Base-by-base conservation (phyloP, 441 rosid species). In the Croton laevigatus region DNA sequence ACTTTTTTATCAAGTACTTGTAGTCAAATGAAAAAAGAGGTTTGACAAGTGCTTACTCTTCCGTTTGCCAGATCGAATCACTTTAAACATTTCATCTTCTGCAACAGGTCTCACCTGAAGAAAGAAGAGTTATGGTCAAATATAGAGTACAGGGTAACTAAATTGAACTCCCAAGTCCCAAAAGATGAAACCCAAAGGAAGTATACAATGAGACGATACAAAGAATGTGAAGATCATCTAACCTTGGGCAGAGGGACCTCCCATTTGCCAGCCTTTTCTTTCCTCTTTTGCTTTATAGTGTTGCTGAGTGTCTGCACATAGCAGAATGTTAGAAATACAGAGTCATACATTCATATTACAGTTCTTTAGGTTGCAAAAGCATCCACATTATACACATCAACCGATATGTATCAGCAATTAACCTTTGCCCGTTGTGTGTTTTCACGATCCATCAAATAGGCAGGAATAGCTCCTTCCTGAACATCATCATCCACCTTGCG, bases 201-300 rank as follows among this genome's bases (percentile, higher is more conserved):
- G 58, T 16, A 8, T 44, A 59, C 2, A 42, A 49, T 27, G 3
- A 40, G 51, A 61, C 6, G 64, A 37, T 23, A 63, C 53, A 55
- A 23, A 68, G 55, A 59, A 65, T 17, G 51, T 14, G n/a, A 42
- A 40, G 20, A 32, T 49, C 70, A 69, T 59, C 67, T 58, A 73
- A 87, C 98, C 97, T 95, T 95, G 17, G 91, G 93, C 0, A 95
- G 76, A 76, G 99, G 97, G 16, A 95, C 99, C 65, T 95, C 98
- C 98, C 98, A 95, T 72, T 93, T 93, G 46, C 98, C 98, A 72
- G 96, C 97, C 87, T 80, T 95, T 79, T 93, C 97, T 83, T 93
- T 95, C 71, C 98, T 88, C 89, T 95, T 95, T 81, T 91, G 98
- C 75, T 95, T 95, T 51, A 95, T 82, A 19, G 95, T 87, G 80